phyloP scores from a whole-genome alignment of 352 stramenopile species.

The Phytophthora macrochlamydospora region DNA sequence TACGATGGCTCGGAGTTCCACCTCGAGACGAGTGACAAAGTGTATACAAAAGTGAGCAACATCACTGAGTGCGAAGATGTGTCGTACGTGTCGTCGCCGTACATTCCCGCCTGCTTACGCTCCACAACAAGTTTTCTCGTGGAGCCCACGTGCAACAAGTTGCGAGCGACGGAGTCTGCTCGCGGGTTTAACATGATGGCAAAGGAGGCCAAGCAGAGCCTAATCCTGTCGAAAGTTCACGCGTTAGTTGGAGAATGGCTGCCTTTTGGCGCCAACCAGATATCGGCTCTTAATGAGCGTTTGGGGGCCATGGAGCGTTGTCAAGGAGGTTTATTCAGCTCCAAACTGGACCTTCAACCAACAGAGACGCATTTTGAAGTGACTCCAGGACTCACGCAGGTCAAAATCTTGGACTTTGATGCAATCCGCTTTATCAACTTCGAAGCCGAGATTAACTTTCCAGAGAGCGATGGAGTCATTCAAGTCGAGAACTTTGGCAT shows the following conservation, averaged over 20 bases:
- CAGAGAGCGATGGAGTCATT: constrained; percentile 93
- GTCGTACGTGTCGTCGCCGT: constrained; percentile 97
- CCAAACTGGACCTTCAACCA: constrained; percentile 88
- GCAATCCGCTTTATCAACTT: constrained; percentile 98
- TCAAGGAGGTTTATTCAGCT: constrained; percentile 97
- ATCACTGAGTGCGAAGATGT: constrained; percentile 98
- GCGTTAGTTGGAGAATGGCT: constrained; percentile 98
- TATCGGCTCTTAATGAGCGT: constrained; percentile 96
- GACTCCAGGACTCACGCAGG: constrained; percentile 93
- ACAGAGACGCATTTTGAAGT: constrained; percentile 89
- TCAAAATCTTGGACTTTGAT: constrained; percentile 98
- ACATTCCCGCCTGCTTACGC: constrained; percentile 95
- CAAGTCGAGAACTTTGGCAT: constrained; percentile 98
- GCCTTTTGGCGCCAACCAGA: constrained; percentile 97
- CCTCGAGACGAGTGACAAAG: constrained; percentile 47
- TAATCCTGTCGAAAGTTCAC: constrained; percentile 95
- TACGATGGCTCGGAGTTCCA: constrained; percentile 82
- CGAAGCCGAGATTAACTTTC: constrained; percentile 97
- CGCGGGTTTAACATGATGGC: constrained; percentile 89
- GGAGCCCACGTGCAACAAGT: constrained; percentile 95
- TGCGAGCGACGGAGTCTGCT: constrained; percentile 90
- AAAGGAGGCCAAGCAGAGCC: constrained; percentile 94
- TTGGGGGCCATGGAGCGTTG: constrained; percentile 95
- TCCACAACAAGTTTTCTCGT: constrained; percentile 87
- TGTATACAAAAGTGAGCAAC: constrained; percentile 88